phyloP scores from a whole-genome alignment of 2,329 filamentous ascomycete genomes.

The Cyphellophora attinorum region DNA sequence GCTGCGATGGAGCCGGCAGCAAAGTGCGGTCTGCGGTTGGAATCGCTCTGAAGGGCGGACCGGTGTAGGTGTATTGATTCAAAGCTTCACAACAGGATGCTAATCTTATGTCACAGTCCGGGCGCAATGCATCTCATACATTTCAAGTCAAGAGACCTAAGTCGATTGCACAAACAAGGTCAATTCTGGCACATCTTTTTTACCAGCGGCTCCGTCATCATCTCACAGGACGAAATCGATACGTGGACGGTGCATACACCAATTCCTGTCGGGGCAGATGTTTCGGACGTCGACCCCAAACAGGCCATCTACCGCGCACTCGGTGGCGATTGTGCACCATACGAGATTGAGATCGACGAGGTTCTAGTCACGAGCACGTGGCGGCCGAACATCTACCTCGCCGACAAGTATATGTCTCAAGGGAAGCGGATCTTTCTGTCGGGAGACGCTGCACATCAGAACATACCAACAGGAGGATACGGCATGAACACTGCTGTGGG shows the following conservation, averaged over 20 bases:
- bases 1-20: conserved; percentile 22
- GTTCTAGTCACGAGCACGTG: conserved; percentile 23
- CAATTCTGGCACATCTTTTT: conserved; percentile 26
- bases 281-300: conserved; percentile 13
- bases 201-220: conserved; percentile 18
- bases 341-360: conserved; percentile 24
- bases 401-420: conserved; percentile 16
- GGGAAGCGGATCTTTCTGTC: conserved; percentile 21
- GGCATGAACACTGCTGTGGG: conserved; percentile 29
- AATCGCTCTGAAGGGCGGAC: conserved; percentile 19
- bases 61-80: conserved; percentile 19
- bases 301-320: conserved; percentile 19
- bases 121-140: conserved; percentile 21
- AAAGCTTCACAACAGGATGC: no score
- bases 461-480: conserved; percentile 27
- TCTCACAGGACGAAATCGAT: conserved; percentile 24
- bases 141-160: conserved; percentile 23
- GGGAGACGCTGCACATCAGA: conserved; percentile 27
- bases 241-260: conserved; percentile 24
- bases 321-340: conserved; percentile 13
- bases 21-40: conserved; percentile 17
- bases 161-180: conserved; percentile 17
- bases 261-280: conserved; percentile 12
- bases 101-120: conserved; percentile 9
- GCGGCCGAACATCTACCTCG: conserved; percentile 22